Evolutionary conservation across 768 basidiomycete genomes (phyloP).

Genomic region (Phlebiopsis flavidoalba): DNA sequence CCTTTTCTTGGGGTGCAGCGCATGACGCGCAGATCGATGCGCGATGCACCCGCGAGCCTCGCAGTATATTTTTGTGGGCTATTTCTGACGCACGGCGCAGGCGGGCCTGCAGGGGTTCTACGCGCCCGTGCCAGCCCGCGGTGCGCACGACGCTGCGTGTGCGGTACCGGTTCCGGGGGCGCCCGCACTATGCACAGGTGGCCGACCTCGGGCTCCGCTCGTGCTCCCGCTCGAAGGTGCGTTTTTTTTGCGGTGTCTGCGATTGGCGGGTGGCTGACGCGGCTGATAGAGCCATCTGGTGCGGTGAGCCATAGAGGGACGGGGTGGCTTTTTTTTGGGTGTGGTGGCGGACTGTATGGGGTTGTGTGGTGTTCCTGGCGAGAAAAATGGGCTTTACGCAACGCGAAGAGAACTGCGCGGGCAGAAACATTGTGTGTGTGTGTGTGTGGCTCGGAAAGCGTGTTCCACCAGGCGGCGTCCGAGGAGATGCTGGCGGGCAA

Average conservation of each 20-base stretch:
- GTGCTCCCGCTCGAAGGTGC: constrained; percentile 74
- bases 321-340: too few relatives aligned
- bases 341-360: too few relatives aligned
- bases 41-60: not conserved
- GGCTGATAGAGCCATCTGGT: constrained; percentile 2
- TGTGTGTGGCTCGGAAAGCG: too few relatives aligned
- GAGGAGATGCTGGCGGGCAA: not conserved
- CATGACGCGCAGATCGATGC: not conserved
- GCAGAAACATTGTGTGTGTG: too few relatives aligned
- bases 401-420: too few relatives aligned
- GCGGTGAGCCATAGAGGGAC: not conserved
- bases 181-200: constrained; percentile 72
- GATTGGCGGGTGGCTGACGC: not conserved
- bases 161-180: constrained; percentile 72
- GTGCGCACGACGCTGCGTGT: constrained; percentile 64
- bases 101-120: constrained; percentile 81
- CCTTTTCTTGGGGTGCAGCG: too few relatives aligned
- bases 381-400: too few relatives aligned
- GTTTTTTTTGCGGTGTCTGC: constrained; percentile 21
- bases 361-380: too few relatives aligned
- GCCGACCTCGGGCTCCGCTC: constrained; percentile 61
- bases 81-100: constrained; percentile 21
- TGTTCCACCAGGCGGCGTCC: not conserved
- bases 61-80: constrained; percentile 7
- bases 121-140: constrained; percentile 70